Evolutionary conservation across 1,284 basidiomycete species (phyloP).

Genomic region (Pterulicium gracile): DNA sequence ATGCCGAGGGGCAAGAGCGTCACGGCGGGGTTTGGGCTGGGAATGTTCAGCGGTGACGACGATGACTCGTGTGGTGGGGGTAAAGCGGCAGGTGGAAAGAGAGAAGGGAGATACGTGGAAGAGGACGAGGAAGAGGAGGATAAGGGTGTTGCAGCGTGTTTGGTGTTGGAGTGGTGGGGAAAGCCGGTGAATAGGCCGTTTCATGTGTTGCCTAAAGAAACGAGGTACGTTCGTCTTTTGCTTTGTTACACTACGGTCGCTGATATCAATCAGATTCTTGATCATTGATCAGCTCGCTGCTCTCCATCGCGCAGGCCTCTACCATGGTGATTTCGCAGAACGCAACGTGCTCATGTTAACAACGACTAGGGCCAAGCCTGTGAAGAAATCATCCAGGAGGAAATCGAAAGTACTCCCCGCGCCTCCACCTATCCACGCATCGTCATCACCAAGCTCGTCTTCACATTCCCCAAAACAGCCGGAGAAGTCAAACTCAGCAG

Average conservation of each 20-base stretch:
- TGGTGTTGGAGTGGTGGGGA: slow-evolving; percentile 1
- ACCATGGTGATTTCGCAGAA: slow-evolving; percentile 1
- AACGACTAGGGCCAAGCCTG: not conserved
- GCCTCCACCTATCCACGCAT: too few relatives aligned
- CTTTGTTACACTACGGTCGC: not conserved
- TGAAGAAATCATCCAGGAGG: not conserved
- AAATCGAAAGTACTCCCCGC: too few relatives aligned
- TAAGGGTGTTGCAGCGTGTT: not conserved
- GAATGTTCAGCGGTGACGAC: not conserved
- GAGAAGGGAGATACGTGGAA: not conserved
- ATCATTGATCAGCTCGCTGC: not conserved
- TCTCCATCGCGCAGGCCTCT: not conserved
- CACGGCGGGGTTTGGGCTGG: not conserved
- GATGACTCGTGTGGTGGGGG: too few relatives aligned
- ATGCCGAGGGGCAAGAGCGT: not conserved
- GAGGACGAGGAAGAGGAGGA: slow-evolving; percentile 1
- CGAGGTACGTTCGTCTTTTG: not conserved
- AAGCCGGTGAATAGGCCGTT: not conserved
- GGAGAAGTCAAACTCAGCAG: too few relatives aligned
- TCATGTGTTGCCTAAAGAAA: not conserved
- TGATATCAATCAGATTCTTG: not conserved
- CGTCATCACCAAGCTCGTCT: too few relatives aligned
- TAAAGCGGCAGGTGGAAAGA: not conserved
- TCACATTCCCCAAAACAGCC: too few relatives aligned
- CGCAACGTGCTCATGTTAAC: not conserved